Evolutionary conservation across 768 basidiomycete species (phyloP).

Genomic region (Sporobolomyces pararoseus): DNA sequence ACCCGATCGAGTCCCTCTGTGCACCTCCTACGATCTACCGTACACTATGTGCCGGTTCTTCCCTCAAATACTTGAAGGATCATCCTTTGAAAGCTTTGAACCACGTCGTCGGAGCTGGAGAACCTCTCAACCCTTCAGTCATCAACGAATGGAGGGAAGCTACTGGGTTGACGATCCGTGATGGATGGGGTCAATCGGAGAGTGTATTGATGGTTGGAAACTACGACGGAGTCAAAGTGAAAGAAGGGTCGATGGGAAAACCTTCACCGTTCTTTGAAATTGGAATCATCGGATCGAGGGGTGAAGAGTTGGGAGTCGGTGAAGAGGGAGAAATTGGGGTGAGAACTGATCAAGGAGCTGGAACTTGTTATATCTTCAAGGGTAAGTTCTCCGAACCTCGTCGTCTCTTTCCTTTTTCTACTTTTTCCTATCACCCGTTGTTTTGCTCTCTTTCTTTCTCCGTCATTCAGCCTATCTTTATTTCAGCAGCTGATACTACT

Average conservation of each 20-base stretch:
- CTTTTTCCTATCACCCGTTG: too few species aligned
- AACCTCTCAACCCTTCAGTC: constrained; percentile 38
- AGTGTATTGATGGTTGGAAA: constrained; percentile 26
- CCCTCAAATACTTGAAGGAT: neutral
- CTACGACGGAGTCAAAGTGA: constrained; percentile 22
- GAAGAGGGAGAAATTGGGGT: constrained; percentile 36
- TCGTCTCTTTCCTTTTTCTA: too few species aligned
- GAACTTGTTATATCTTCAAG: constrained; percentile 34
- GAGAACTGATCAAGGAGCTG: constrained; percentile 24
- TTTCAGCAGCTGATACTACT: neutral
- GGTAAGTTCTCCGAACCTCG: too few species aligned
- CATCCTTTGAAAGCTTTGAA: constrained; percentile 19
- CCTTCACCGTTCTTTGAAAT: constrained; percentile 17
- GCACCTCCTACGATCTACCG: constrained; percentile 42
- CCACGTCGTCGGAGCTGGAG: constrained; percentile 37
- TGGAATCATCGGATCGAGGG: constrained; percentile 30
- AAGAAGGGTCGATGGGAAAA: constrained; percentile 31
- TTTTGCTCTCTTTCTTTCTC: neutral
- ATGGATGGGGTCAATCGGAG: constrained; percentile 36
- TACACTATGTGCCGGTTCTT: constrained; percentile 10
- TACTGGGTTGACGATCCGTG: constrained; percentile 28
- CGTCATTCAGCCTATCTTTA: too few species aligned
- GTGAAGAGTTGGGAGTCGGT: constrained; percentile 11
- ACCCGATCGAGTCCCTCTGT: constrained; percentile 35
- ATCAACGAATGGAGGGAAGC: constrained; percentile 24